Conservation (phyloP, 768 basidiomycete species). For the Termitomyces sp. region DNA sequence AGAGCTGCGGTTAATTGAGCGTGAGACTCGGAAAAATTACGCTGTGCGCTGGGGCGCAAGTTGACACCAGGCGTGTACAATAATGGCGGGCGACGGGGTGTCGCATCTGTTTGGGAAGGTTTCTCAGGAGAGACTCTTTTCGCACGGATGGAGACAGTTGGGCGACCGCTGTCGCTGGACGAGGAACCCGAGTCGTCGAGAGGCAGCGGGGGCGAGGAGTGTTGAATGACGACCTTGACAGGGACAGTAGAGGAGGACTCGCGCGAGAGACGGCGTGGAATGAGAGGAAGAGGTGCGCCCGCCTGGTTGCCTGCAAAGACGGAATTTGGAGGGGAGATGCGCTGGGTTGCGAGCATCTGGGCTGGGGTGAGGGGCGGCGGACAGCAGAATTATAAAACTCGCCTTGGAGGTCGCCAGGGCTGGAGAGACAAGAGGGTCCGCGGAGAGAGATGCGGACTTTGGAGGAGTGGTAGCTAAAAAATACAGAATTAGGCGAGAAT, state of each 20-base stretch:
- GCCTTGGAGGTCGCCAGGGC: conserved; percentile 3
- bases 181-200: conserved; percentile 22
- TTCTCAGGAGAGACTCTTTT: conserved; percentile 7
- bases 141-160: conserved; percentile 1
- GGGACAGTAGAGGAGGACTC: conserved; percentile 20
- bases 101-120: background rate
- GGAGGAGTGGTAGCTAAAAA: conserved; percentile 3
- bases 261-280: conserved; percentile 47
- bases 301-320: conserved; percentile 38
- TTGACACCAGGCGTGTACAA: conserved; percentile 37
- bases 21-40: conserved; percentile 26
- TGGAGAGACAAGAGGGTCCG: conserved; percentile 1
- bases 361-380: conserved; percentile 4
- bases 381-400: conserved; percentile 1
- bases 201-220: conserved; percentile 21
- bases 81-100: conserved; percentile 16
- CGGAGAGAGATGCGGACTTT: conserved; percentile 8
- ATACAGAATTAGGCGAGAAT: conserved; percentile 1
- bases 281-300: conserved; percentile 54
- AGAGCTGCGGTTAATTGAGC: conserved; percentile 16
- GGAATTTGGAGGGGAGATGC: conserved; percentile 30
- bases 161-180: conserved; percentile 11
- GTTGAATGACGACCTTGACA: conserved; percentile 22
- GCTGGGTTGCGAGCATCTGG: conserved; percentile 43
- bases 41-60: conserved; percentile 26